Base-by-base conservation (phyloP, 208 protist species). In the Leishmania lainsoni region DNA sequence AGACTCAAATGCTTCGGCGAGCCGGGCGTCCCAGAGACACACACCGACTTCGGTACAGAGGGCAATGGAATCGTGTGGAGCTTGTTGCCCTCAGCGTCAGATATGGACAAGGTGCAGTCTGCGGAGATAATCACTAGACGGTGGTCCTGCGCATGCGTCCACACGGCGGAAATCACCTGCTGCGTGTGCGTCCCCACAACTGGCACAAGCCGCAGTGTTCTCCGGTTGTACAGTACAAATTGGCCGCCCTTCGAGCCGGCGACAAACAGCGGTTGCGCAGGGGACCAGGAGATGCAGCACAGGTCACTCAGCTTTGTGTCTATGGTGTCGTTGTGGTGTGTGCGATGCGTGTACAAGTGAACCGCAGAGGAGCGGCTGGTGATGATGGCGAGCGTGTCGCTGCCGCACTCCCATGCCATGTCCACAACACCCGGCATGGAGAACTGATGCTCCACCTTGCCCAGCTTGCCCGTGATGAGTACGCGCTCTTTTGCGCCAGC, bases 161-260 rank as follows among this genome's bases (percentile, higher is more conserved):
- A 99, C 20, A 87, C 85, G 9, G 90, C 97, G 75, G 88, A 94
- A 56, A 95, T 84, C 78, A 99, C 99, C 22, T 71, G 76, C 83
- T 98, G 92, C 26, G 92, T 87, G 88, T 99, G 97, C 48, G 95
- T 97, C 56, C 92, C 95, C 6, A 93, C 70, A 26, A 99, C 85
- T 0, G 98, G 92, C 12, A 93, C 86, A 74, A 99, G 97, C 52
- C 95, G 93, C n/a, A 86, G 77, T n/a, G 93, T 99, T 39, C 91
- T 88, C 48, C 94, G 93, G 88, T 99, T 98, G 87, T 98, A 99
- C 20, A 99, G 35, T 1, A 99, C 80, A 26, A 99, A 79, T 56
- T 89, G 93, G 10, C 99, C 99, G 80, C 98, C 99, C 12, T 75
- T 79, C n/a, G 89, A 93, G 45, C 98, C 97, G 14, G 99, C 85